These are phyloP conservation scores for Aschersonia sp. DNA, from an alignment of 2,329 filamentous ascomycete species.

Conservation along the genomic window DNA sequence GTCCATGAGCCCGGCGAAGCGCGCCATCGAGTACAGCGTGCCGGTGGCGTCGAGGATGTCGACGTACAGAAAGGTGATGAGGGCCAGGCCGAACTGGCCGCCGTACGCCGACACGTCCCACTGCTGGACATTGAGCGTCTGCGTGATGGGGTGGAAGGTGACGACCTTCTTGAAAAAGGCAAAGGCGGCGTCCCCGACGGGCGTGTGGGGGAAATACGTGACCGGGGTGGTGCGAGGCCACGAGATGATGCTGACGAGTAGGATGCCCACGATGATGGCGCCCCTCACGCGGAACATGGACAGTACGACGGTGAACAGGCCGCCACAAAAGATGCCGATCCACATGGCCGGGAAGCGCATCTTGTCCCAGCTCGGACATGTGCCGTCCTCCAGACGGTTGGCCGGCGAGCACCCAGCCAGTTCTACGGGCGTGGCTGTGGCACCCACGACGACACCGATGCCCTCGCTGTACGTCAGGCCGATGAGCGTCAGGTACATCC, in stretches of 20 bases:
- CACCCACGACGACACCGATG: slow-evolving; percentile 64
- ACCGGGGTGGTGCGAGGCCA: slow-evolving; percentile 68
- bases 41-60: slow-evolving; percentile 81
- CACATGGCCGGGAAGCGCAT: slow-evolving; percentile 78
- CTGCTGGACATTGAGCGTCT: slow-evolving; percentile 55
- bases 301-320: slow-evolving; percentile 63
- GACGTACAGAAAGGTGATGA: slow-evolving; percentile 82
- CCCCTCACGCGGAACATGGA: slow-evolving; percentile 82
- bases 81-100: slow-evolving; percentile 66
- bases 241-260: slow-evolving; percentile 76
- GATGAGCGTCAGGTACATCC: slow-evolving; percentile 65
- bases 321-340: slow-evolving; percentile 79
- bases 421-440: slow-evolving; percentile 52
- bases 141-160: slow-evolving; percentile 63
- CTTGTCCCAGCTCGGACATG: slow-evolving; percentile 50
- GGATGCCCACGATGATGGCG: slow-evolving; percentile 70
- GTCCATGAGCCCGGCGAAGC: slow-evolving; percentile 68
- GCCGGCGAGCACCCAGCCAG: slow-evolving; percentile 54
- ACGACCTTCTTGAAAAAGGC: slow-evolving; percentile 84
- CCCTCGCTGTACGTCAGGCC: slow-evolving; percentile 69
- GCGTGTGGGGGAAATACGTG: slow-evolving; percentile 67
- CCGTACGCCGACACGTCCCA: slow-evolving; percentile 58
- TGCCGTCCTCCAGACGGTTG: slow-evolving; percentile 27
- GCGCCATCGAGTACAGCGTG: slow-evolving; percentile 81
- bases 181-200: slow-evolving; percentile 55